Evolutionary conservation across 2,329 filamentous ascomycete genomes (phyloP), one percentile per base, ranked within the genome.

Genomic region (Septoria linicola): DNA sequence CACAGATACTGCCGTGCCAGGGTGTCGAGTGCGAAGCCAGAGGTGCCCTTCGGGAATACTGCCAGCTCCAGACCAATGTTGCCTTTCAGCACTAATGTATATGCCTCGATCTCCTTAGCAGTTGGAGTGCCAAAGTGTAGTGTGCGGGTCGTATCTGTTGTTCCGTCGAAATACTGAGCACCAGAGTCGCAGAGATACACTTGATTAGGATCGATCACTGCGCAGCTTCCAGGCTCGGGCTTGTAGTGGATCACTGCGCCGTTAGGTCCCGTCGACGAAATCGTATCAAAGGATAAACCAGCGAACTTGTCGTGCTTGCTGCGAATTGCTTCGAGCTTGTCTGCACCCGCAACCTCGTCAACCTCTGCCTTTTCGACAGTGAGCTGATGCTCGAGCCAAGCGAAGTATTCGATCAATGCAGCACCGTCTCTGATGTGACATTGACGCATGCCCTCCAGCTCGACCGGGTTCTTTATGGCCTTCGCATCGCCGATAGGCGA

Each of bases 151-250:
- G 89, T 95, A 66, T 99, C 93, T 0, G 93, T 99, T 0, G 93
- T 99, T 49, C 93, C 93, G 68, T 99, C 93, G 2, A 87, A 78
- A 65, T 92, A 99, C 70, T 99, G 93, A n/a, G 88, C 93, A 17
- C 93, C 93, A 17, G 93, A 97, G 70, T 99, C 93, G 68, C 93
- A 99, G 2, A 99, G 82, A 65, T 99, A 99, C 52, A 99, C 83
- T 11, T 85, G 84, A 5, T 83, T 82, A 0, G 89, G 89, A 60
- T 99, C 89, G 61, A 99, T 89, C 21, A 81, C 75, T 7, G 90
- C 81, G 71, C 92, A 97, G 57, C 79, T 85, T 16, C 87, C 89
- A 49, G 80, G 83, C 66, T 96, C 88, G 0, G 93, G 91, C 61
- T 87, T 88, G 76, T 99, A 99, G 69, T 99, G 93, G 51, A 99